Percentiles rank a stretch among this genome's conserved stretches.
Evolutionary conservation across 1,284 basidiomycete species (phyloP).

Genomic region (Trametes sp.): DNA sequence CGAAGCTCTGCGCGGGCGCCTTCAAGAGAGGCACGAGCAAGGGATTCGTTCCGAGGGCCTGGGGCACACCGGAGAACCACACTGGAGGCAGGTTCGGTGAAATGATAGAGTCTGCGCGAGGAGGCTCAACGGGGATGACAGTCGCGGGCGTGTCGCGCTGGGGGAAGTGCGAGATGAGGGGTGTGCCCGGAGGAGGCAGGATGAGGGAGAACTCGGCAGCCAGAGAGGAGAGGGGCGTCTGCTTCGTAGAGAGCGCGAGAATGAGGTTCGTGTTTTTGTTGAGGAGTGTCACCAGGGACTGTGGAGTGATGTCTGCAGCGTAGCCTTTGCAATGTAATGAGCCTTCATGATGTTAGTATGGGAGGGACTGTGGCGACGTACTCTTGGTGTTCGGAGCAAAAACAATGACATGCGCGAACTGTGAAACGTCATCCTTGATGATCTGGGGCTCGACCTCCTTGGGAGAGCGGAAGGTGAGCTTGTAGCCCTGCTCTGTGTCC

Average conservation of each 20-base stretch:
- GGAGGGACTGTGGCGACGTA: constrained; percentile 44
- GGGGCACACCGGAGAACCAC: constrained; percentile 83
- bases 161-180: constrained; percentile 80
- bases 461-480: constrained; percentile 84
- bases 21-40: constrained; percentile 83
- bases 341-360: constrained; percentile 1
- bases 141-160: constrained; percentile 64
- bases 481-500: constrained; percentile 72
- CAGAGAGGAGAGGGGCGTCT: constrained; percentile 73
- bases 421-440: constrained; percentile 73
- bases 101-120: constrained; percentile 49
- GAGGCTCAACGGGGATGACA: constrained; percentile 64
- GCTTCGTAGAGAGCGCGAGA: constrained; percentile 79
- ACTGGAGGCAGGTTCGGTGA: constrained; percentile 58
- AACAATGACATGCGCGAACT: constrained; percentile 85
- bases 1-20: constrained; percentile 80
- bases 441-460: constrained; percentile 73
- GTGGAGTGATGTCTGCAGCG: constrained; percentile 83
- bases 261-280: constrained; percentile 84
- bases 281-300: constrained; percentile 80
- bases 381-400: constrained; percentile 86
- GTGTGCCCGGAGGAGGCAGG: constrained; percentile 76
- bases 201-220: constrained; percentile 82
- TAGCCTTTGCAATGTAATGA: constrained; percentile 55
- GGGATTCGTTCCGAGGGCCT: constrained; percentile 82